Conservation (phyloP, 768 basidiomycete genomes). For the Mycena kentingensis region DNA sequence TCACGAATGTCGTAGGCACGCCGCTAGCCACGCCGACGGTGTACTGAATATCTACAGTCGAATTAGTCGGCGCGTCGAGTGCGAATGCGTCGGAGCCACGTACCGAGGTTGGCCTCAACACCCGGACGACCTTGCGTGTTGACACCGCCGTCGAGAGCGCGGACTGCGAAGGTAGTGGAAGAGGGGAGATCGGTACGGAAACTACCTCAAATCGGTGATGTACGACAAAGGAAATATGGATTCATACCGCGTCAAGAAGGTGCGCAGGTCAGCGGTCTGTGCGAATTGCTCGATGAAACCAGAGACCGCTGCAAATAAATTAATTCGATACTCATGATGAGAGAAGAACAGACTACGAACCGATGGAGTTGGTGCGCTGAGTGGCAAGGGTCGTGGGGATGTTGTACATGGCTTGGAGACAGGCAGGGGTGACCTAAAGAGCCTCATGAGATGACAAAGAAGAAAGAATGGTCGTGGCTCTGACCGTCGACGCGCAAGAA, state of each 20-base stretch:
- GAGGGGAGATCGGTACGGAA: conserved; percentile 35
- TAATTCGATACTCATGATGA: background rate
- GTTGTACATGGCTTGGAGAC: conserved; percentile 31
- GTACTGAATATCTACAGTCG: conserved; percentile 37
- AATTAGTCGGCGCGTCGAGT: no score
- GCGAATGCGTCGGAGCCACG: background rate
- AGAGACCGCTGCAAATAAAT: background rate
- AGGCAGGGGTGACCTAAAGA: conserved; percentile 24
- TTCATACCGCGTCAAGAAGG: conserved; percentile 25
- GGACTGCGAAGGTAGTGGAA: conserved; percentile 35
- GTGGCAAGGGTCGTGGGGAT: conserved; percentile 27
- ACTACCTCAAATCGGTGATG: background rate
- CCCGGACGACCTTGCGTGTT: conserved; percentile 38
- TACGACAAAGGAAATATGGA: conserved; percentile 4
- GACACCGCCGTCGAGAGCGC: conserved; percentile 39
- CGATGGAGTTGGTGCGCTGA: conserved; percentile 25
- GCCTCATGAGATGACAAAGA: background rate
- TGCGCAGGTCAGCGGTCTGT: conserved; percentile 30
- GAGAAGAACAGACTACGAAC: conserved; percentile 13
- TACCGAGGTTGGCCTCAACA: conserved; percentile 35
- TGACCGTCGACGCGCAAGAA: conserved; percentile 23
- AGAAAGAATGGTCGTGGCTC: no score
- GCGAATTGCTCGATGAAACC: conserved; percentile 38
- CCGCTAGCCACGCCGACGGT: conserved; percentile 38
- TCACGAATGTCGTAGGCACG: conserved; percentile 37